These are phyloP conservation scores for Leccinum truebloodii DNA, from an alignment of 768 basidiomycete genomes.

Conservation along the genomic window DNA sequence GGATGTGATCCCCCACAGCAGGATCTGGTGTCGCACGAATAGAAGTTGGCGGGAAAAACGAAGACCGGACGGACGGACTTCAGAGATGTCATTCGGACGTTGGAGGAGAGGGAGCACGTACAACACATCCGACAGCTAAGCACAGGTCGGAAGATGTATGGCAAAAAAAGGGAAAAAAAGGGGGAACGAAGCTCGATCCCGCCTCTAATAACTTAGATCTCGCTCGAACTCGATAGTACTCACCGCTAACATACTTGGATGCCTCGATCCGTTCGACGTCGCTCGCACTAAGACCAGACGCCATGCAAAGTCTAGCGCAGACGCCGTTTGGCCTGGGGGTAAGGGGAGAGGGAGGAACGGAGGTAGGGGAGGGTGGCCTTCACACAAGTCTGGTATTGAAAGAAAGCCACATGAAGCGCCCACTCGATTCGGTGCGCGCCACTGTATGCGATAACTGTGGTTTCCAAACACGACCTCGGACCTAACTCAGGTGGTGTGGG, in stretches of 20 bases:
- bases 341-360: neutral
- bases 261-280: slow-evolving; percentile 14
- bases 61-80: neutral
- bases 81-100: neutral
- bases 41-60: neutral
- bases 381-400: too few relatives aligned
- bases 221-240: slow-evolving; percentile 1
- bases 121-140: slow-evolving; percentile 28
- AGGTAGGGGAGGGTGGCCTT: neutral
- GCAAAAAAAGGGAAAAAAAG: neutral
- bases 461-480: too few relatives aligned
- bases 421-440: too few relatives aligned
- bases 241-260: slow-evolving; percentile 30
- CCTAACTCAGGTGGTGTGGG: too few relatives aligned
- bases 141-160: neutral
- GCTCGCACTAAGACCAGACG: neutral
- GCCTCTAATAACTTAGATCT: neutral
- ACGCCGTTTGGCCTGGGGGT: neutral
- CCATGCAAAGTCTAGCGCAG: slow-evolving; percentile 11
- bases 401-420: neutral
- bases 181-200: neutral
- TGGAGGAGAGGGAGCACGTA: slow-evolving; percentile 7
- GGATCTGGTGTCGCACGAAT: slow-evolving; percentile 18
- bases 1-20: slow-evolving; percentile 35
- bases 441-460: too few relatives aligned